These are phyloP conservation scores for Capsicum rhomboideum DNA, from an alignment of 257 asterid species.

Conservation along the genomic window DNA sequence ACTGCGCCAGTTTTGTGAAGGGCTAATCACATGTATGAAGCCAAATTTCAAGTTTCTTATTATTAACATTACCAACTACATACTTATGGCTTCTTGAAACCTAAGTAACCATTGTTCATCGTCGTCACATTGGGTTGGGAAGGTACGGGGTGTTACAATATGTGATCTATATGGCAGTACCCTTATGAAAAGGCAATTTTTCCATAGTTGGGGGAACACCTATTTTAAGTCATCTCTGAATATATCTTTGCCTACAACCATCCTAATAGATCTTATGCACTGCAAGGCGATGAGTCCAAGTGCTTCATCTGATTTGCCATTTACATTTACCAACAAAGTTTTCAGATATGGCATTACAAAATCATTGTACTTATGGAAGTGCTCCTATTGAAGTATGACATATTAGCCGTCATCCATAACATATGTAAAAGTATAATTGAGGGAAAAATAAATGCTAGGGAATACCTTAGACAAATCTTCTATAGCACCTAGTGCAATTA, in stretches of 20 bases:
- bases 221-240: constrained; percentile 82
- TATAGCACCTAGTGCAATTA: not conserved
- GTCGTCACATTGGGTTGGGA: too few relatives aligned
- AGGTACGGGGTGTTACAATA: too few relatives aligned
- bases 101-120: too few relatives aligned
- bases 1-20: too few relatives aligned
- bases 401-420: not conserved
- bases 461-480: not conserved
- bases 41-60: too few relatives aligned
- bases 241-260: constrained; percentile 88
- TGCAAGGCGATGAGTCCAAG: not conserved
- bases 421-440: not conserved
- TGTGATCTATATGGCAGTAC: not conserved
- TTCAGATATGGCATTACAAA: not conserved
- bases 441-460: not conserved
- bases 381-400: not conserved
- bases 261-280: not conserved
- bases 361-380: not conserved
- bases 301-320: not conserved
- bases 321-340: not conserved
- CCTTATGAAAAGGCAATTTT: not conserved
- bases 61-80: too few relatives aligned
- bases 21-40: too few relatives aligned
- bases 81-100: too few relatives aligned
- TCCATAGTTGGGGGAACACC: constrained; percentile 21